Evolutionary conservation across 2,329 filamentous ascomycete species (phyloP), one percentile per base, ranked within the genome.

Genomic region (Zymoseptoria ardabiliae): DNA sequence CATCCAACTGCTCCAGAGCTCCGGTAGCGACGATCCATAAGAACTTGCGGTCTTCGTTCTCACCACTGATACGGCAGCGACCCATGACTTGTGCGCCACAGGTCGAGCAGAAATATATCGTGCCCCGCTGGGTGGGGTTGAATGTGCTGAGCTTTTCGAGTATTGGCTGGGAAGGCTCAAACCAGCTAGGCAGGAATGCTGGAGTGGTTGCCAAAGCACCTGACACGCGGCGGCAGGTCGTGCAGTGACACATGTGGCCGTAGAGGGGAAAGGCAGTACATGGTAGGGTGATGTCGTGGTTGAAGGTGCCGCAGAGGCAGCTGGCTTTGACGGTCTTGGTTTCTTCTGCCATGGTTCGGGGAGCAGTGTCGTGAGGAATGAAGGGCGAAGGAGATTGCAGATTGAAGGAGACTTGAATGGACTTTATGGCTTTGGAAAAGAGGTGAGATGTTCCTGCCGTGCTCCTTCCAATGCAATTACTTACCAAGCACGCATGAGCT

Each of bases 171-270:
- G 66, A 56, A 17, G 71, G 64, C 13, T 70, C 53, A 25, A 75
- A 74, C 23, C 66, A 65, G 21, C 69, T 56, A 9, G 75, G 73
- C 20, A 82, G 67, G 10, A 68, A 64, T 22, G 78, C 71, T 58
- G 78, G 77, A n/a, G 76, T 77, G 20, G 66, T 57, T 57, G 72
- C 77, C 8, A 82, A 71, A 10, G 77, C 71, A 20, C 82, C 82
- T 19, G 77, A 78, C 28, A 75, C 73, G 52, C 73, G 73, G 17
- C 81, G 77, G 68, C 81, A 85, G 23, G 70, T 74, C 60, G 70
- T 69, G 73, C 82, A 84, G 65, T 83, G 79, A 68, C 82, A 84
- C 62, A 84, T 70, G 54, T 72, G 69, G 5, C 71, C 67, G 41
- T 68, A 66, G 8, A 78, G 58, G 1, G 77, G 77, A 6, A 79